Base-by-base conservation (phyloP, 2,329 filamentous ascomycete genomes). In the Calonectria naviculata region DNA sequence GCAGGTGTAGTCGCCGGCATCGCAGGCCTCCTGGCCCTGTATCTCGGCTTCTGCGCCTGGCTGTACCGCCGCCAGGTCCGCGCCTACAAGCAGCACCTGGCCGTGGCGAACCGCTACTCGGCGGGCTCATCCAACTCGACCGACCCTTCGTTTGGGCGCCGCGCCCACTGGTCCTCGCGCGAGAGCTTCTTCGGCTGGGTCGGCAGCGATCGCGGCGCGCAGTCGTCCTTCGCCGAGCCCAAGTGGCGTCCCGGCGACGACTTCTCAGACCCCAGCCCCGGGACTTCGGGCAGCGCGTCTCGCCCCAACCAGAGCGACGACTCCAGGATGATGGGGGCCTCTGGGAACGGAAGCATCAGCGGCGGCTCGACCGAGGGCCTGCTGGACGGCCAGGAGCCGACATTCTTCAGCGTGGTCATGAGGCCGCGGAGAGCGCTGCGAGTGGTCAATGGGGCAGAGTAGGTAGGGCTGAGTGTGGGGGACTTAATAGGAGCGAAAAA, bases 21-120 rank as follows among this genome's bases (percentile, higher is more conserved):
- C 5, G 86, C 93, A 5, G 89, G 90, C 58, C 76, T 93, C 21
- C 77, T 91, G 0, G 91, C 91, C 2, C 83, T 85, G 2, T 94
- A 94, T 80, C 87, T 94, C 15, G 91, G 90, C 54, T 94, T 93
- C 85, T 93, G 92, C 82, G 88, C 89, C 21, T 94, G 91, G 89
- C 84, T 95, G 9, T 95, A 95, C 84, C 88, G 92, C 31, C 91
- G 91, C 60, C 93, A 93, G 80, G 88, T 95, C 19, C 82, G 85
- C 34, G 88, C 93, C 12, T 95, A 94, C 85, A 92, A 92, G 81
- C 85, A 88, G 38, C 93, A 95, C 79, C 88, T 93, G 36, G 90
- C 91, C 1, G 89, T 92, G 77, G 85, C 89, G 2, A 92, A 94
- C 77, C 86, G 88, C 5, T 89, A 90, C 62, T 83, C 84, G 1